Conservation (phyloP, 2,329 filamentous ascomycete genomes). For the Microdochium nivale region DNA sequence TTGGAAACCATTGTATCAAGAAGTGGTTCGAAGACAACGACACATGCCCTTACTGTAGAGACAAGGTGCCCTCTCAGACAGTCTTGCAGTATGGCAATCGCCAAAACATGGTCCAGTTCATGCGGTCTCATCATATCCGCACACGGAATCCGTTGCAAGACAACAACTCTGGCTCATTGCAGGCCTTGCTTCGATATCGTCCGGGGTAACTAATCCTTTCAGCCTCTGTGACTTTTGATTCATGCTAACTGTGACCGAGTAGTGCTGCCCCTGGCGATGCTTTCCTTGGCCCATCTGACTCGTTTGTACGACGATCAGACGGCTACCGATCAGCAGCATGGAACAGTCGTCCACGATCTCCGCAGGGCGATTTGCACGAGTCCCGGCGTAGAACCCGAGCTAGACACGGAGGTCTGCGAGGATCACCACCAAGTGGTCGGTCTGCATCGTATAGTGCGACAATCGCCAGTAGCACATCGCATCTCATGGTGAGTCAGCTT, state of each 20-base stretch:
- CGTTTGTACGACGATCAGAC: not conserved
- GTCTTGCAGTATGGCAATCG: constrained; percentile 9
- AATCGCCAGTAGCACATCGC: constrained; percentile 8
- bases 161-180: not conserved
- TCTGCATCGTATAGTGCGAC: constrained; percentile 8
- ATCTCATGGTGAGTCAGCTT: constrained; percentile 13
- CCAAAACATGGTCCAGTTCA: constrained; percentile 14
- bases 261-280: not conserved
- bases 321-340: not conserved
- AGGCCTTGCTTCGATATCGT: not conserved
- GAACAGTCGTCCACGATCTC: constrained; percentile 10
- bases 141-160: not conserved
- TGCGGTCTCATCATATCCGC: constrained; percentile 15
- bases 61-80: constrained; percentile 47
- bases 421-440: constrained; percentile 12
- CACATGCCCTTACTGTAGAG: constrained; percentile 56
- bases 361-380: constrained; percentile 16
- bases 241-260: not conserved
- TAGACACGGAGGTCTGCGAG: constrained; percentile 16
- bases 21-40: constrained; percentile 57
- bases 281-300: not conserved
- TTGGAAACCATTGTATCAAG: constrained; percentile 56
- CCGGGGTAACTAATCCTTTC: not conserved
- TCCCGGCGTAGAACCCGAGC: constrained; percentile 18
- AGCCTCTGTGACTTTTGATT: not conserved